Evolutionary conservation across 208 protist species (phyloP), one percentile per base, ranked within the genome.

Genomic region (Naegleria fowleri): DNA sequence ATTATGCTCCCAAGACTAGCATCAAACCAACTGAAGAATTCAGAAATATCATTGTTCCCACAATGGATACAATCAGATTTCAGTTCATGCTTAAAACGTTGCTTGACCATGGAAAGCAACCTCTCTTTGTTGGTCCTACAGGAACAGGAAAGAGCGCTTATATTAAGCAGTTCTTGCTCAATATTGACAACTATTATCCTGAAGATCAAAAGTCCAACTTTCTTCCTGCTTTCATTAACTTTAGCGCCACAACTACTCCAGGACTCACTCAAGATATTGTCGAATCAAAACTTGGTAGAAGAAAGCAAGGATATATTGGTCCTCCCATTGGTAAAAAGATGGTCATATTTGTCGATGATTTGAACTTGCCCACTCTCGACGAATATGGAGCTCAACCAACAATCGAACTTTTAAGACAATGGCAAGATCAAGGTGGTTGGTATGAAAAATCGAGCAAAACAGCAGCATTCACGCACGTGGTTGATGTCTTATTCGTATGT

Each of bases 391-490:
- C 97, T 13, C 98, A 98, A 94, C 98, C 98, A 58, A 97, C 98
- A 0, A 98, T 99, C 92, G 98, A 99, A 94, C 92, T 99, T 38
- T 94, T 99, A 9, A 95, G 98, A 79, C 98, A 99, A 95, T 98
- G 94, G 94, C 95, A 98, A 90, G 98, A 99, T 92, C 96, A 98
- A 94, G 95, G 95, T 75, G 98, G 97, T 52, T 99, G 97, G 97
- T 99, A 99, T 93, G 97, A 97, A 93, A 95, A 97, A 95, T 96
- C 94, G 91, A 98, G 97, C 92, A 95, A 97, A 86, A 93, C 94
- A 92, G 95, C 97, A 76, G 96, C 96, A 90, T 97, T 98, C 91
- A 93, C 94, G 33, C 92, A 96, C 88, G 76, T 98, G 38, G 93
- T 97, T 40, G 97, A 98, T 90, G 92, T 97, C 51, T 94, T 98